Base-by-base conservation (phyloP, 768 basidiomycete genomes). In the Serendipita indica region DNA sequence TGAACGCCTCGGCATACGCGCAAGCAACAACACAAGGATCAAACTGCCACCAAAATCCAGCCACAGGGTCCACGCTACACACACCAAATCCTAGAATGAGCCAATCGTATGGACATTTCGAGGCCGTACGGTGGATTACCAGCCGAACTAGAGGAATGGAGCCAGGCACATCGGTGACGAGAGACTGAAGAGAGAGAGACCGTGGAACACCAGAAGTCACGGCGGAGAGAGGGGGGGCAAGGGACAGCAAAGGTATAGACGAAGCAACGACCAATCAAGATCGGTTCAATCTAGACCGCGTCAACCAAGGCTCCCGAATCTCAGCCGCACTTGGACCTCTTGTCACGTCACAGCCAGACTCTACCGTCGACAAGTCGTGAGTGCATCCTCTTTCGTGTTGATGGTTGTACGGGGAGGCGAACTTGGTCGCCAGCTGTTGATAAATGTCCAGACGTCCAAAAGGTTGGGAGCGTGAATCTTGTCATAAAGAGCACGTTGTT, bases 1-100 rank as follows among this genome's bases (percentile, higher is more conserved):
- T 32, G n/a, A 54, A 54, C 49, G 49, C 49, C 49, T 54, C 49
- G 49, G 49, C 49, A 54, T 54, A 22, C 49, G 10, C 49, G 30
- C 49, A 30, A 32, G 22, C 12, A 25, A 25, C 12, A 25, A 46
- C n/a, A n/a, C 10, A n/a, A 10, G 35, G 35, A 10, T 37, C n/a
- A 10, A n/a, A 37, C 10, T 37, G 10, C n/a, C 10, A 37, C 35
- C 10, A 10, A 37, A 10, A n/a, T 37, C 10, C 35, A n/a, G 10
- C 10, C 35, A n/a, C 35, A n/a, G 35, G n/a, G n/a, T n/a, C n/a
- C n/a, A n/a, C n/a, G n/a, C n/a, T n/a, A n/a, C n/a, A n/a, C n/a
- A n/a, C n/a, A n/a, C n/a, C n/a, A n/a, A n/a, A n/a, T n/a, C n/a
- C n/a, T n/a, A n/a, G n/a, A n/a, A n/a, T n/a, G n/a, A n/a, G n/a